These are phyloP conservation scores for Bassia scoparia DNA, from an alignment of 148 eudicot genomes.

Conservation along the genomic window DNA sequence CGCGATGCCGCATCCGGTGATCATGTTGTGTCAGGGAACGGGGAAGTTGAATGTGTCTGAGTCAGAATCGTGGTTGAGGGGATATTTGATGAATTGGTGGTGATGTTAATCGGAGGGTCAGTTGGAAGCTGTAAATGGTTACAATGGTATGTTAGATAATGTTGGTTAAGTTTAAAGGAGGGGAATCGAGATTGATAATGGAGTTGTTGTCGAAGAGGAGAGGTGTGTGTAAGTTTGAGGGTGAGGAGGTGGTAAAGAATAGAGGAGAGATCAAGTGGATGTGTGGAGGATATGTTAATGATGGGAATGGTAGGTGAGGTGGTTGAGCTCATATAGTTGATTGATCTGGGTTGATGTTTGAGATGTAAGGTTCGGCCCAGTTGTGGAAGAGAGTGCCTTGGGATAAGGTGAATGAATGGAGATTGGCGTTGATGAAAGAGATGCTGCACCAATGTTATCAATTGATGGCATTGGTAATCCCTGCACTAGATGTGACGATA, in stretches of 20 bases:
- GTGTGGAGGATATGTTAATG: slow-evolving; percentile 16
- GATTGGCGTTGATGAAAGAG: slow-evolving; percentile 23
- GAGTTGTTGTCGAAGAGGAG: neutral
- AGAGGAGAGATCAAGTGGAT: slow-evolving; percentile 18
- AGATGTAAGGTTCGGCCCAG: slow-evolving; percentile 12
- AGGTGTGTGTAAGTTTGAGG: slow-evolving; percentile 4
- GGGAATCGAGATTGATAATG: slow-evolving; percentile 3
- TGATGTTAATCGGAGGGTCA: slow-evolving; percentile 1
- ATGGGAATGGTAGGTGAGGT: slow-evolving; percentile 5
- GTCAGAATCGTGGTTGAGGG: slow-evolving; percentile 10
- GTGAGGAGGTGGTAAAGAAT: neutral
- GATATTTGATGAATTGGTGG: neutral
- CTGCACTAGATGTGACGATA: slow-evolving; percentile 28
- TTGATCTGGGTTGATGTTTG: slow-evolving; percentile 22
- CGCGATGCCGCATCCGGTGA: slow-evolving; percentile 33
- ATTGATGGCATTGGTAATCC: slow-evolving; percentile 7
- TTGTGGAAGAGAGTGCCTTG: slow-evolving; percentile 7
- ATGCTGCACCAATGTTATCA: neutral
- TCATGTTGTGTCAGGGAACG: slow-evolving; percentile 22
- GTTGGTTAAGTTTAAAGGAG: slow-evolving; percentile 9
- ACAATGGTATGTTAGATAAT: neutral
- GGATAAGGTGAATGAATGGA: slow-evolving; percentile 10
- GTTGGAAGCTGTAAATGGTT: neutral
- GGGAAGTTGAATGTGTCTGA: slow-evolving; percentile 13
- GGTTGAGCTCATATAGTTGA: slow-evolving; percentile 12